Percentiles rank a stretch among this genome's conserved stretches.
Conservation (phyloP, 805 yeast species). For the Metschnikowia rubicola region DNA sequence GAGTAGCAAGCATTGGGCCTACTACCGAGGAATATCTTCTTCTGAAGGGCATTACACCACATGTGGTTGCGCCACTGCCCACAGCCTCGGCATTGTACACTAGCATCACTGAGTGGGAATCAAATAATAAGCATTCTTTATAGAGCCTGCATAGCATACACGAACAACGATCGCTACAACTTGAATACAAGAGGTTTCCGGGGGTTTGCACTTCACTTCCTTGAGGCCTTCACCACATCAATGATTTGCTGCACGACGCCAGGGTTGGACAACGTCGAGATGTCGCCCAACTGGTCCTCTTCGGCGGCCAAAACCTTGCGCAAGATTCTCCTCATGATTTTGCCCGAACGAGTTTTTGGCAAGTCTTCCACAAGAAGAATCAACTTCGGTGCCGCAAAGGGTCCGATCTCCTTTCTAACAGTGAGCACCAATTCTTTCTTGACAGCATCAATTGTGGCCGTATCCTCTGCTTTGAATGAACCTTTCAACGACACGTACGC, state of each 20-base stretch:
- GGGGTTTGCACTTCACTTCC: slow-evolving; percentile 10
- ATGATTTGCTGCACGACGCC: slow-evolving; percentile 76
- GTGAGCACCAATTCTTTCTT: slow-evolving; percentile 77
- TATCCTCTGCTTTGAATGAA: slow-evolving; percentile 35
- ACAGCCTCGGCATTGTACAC: slow-evolving; percentile 56
- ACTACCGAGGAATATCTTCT: slow-evolving; percentile 70
- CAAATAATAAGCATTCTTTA: neutral
- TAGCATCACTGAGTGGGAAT: slow-evolving; percentile 25
- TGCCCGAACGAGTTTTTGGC: slow-evolving; percentile 98
- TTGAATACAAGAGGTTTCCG: neutral
- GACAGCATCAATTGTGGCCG: slow-evolving; percentile 45
- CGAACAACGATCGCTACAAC: neutral
- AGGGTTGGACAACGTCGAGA: slow-evolving; percentile 86
- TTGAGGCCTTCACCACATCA: slow-evolving; percentile 50
- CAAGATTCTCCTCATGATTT: slow-evolving; percentile 96
- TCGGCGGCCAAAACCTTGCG: slow-evolving; percentile 91
- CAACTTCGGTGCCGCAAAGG: slow-evolving; percentile 93
- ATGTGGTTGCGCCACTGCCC: slow-evolving; percentile 69
- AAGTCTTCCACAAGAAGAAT: slow-evolving; percentile 82
- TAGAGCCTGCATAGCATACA: neutral
- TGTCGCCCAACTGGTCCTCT: slow-evolving; percentile 89
- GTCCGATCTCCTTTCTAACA: slow-evolving; percentile 89
- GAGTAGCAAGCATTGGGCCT: slow-evolving; percentile 86
- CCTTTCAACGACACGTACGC: slow-evolving; percentile 85
- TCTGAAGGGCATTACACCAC: slow-evolving; percentile 51